phyloP scores from a whole-genome alignment of 1,139 yeast species.

The Saccharomycopsis hybrid region DNA sequence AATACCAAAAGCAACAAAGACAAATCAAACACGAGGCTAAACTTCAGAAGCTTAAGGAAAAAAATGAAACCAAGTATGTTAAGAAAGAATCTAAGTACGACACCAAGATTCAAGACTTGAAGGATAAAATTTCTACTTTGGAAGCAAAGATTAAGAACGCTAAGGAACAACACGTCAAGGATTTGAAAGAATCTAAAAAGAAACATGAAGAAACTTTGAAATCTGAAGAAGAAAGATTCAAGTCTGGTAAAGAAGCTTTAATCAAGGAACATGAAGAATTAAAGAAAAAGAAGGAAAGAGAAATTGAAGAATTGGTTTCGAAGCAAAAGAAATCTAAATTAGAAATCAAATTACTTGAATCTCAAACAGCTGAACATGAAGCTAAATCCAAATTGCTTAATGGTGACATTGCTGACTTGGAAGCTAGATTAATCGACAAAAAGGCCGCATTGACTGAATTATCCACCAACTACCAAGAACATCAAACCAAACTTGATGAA shows the following conservation, averaged over 20 bases:
- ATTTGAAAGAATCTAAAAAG: slow-evolving; percentile 7
- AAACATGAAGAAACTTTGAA: slow-evolving; percentile 14
- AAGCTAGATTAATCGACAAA: slow-evolving; percentile 7
- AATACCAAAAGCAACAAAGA: slow-evolving; percentile 8
- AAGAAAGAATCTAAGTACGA: slow-evolving; percentile 16
- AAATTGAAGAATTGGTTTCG: slow-evolving; percentile 15
- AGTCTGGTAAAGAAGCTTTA: slow-evolving; percentile 12
- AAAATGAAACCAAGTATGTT: slow-evolving; percentile 14
- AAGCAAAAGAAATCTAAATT: slow-evolving; percentile 18
- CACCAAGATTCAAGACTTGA: slow-evolving; percentile 12
- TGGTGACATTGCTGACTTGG: slow-evolving; percentile 18
- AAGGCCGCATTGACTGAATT: slow-evolving; percentile 4
- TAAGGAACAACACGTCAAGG: slow-evolving; percentile 13
- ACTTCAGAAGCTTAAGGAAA: slow-evolving; percentile 14
- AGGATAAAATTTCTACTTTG: slow-evolving; percentile 12
- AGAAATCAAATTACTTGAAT: slow-evolving; percentile 15
- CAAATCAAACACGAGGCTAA: slow-evolving; percentile 16
- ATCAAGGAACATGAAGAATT: slow-evolving; percentile 16
- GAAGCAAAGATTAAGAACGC: slow-evolving; percentile 7
- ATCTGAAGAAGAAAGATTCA: slow-evolving; percentile 11
- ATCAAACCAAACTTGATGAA: slow-evolving; percentile 9
- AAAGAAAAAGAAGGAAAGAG: slow-evolving; percentile 10
- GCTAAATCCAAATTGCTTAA: slow-evolving; percentile 13
- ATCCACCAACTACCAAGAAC: background rate
- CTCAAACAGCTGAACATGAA: slow-evolving; percentile 14